Evolutionary conservation across 2,329 filamentous ascomycete genomes (phyloP), one percentile per base, ranked within the genome.

Genomic region (Colletotrichum limetticola): DNA sequence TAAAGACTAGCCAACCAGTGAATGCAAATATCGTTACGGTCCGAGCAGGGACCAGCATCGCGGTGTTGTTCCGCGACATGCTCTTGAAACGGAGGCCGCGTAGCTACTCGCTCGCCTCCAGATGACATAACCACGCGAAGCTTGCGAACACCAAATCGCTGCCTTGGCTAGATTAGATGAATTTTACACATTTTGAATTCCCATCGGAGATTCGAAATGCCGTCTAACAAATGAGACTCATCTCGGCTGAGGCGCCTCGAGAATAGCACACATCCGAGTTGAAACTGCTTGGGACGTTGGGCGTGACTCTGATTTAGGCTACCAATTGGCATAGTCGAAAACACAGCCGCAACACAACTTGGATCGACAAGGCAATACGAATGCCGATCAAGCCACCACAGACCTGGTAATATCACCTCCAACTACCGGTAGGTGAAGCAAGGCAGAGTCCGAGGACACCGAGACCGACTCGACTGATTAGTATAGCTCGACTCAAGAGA

Each of bases 11-110:
- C 8, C 42, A n/a, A n/a, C 16, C 19, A 8, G 42, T n/a, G 42
- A 19, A n/a, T 46, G 42, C 19, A n/a, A n/a, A 22, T 6, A 49
- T 49, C 19, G 24, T 32, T 56, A 14, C 3, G 46, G 56, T 14
- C 26, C 22, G 16, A 26, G 69, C 53, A 70, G 35, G 66, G 60
- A 65, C 60, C 24, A 59, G 62, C 66, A 49, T 55, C 59, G 66
- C 35, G 53, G 53, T 56, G 32, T 14, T 70, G 66, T 59, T 58
- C 59, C 70, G 59, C 28, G 53, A 55, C 37, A n/a, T 35, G 68
- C 62, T 52, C 46, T 59, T 71, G 57, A 74, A 74, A 67, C 62
- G 22, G 42, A 26, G 37, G 58, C 66, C 62, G 66, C 55, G 55
- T 60, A 70, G 60, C 35, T 26, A 46, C 56, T 65, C 70, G 32